Evolutionary conservation across 371 early-diverging fungal species (phyloP).

Genomic region (Actinomucor elegans): DNA sequence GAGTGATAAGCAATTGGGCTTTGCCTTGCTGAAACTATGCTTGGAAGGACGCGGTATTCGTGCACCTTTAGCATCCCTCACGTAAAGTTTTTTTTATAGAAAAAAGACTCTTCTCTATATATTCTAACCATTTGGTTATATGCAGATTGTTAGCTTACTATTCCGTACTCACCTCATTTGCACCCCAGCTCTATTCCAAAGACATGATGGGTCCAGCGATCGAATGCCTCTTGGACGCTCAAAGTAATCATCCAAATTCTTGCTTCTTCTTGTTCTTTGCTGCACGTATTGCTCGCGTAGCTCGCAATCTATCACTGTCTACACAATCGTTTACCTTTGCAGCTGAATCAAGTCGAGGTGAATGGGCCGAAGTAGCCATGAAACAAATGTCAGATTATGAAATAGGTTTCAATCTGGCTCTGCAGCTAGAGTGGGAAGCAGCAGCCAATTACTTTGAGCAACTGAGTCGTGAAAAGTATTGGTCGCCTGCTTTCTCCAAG

Average conservation of each 20-base stretch:
- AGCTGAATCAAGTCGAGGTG: constrained; percentile 52
- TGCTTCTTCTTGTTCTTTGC: constrained; percentile 63
- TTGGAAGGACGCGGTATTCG: constrained; percentile 57
- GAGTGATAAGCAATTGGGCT: constrained; percentile 58
- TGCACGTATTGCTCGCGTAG: constrained; percentile 54
- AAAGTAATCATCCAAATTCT: constrained; percentile 53
- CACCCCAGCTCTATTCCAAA: constrained; percentile 40
- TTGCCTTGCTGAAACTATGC: constrained; percentile 55
- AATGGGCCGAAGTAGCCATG: constrained; percentile 57
- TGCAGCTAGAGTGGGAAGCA: constrained; percentile 56
- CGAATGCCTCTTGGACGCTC: constrained; percentile 57
- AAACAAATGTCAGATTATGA: constrained; percentile 60
- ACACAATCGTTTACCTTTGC: constrained; percentile 53
- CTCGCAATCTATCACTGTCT: constrained; percentile 52
- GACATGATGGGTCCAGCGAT: constrained; percentile 51
- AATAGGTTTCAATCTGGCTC: constrained; percentile 55
- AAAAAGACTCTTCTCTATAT: background rate
- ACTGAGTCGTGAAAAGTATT: constrained; percentile 54
- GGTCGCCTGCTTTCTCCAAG: constrained; percentile 60
- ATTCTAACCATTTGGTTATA: background rate
- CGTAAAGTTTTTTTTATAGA: constrained; percentile 30
- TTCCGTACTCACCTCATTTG: constrained; percentile 52
- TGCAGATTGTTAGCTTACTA: constrained; percentile 47
- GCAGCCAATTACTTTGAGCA: constrained; percentile 48
- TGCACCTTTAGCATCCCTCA: constrained; percentile 58